Conservation (phyloP, 2,329 filamentous ascomycete species). For the Pyrenophora tritici-repentis region DNA sequence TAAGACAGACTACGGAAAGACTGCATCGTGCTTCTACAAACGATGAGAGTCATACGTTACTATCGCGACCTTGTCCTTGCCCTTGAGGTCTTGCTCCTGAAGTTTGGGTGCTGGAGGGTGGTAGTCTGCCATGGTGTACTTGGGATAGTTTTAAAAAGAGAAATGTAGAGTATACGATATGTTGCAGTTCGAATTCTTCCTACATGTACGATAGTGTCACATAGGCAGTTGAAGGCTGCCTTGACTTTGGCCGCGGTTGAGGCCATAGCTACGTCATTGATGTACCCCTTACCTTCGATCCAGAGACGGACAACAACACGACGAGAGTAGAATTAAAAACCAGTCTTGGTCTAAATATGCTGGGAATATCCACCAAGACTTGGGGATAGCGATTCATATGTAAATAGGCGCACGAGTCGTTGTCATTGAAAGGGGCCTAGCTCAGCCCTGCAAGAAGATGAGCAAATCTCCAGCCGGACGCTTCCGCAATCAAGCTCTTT, state of each 20-base stretch:
- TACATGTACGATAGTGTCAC: too few species aligned
- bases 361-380: background rate
- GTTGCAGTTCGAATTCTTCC: background rate
- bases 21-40: background rate
- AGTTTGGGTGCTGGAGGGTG: constrained; percentile 23
- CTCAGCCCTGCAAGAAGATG: constrained; percentile 24
- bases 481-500: constrained; percentile 19
- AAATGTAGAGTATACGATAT: background rate
- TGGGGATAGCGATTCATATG: background rate
- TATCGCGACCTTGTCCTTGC: constrained; percentile 38
- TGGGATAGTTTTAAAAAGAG: background rate
- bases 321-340: too few species aligned
- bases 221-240: too few species aligned
- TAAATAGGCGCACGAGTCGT: constrained; percentile 8
- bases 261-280: background rate
- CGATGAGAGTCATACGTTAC: constrained; percentile 30
- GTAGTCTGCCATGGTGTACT: constrained; percentile 26
- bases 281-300: background rate
- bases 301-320: too few species aligned
- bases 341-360: too few species aligned
- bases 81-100: constrained; percentile 36
- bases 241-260: background rate
- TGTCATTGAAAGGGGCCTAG: constrained; percentile 19
- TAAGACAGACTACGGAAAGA: background rate
- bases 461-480: constrained; percentile 29